Evolutionary conservation across 805 yeast genomes (phyloP).

Genomic region (Lachancea kluyveri): DNA sequence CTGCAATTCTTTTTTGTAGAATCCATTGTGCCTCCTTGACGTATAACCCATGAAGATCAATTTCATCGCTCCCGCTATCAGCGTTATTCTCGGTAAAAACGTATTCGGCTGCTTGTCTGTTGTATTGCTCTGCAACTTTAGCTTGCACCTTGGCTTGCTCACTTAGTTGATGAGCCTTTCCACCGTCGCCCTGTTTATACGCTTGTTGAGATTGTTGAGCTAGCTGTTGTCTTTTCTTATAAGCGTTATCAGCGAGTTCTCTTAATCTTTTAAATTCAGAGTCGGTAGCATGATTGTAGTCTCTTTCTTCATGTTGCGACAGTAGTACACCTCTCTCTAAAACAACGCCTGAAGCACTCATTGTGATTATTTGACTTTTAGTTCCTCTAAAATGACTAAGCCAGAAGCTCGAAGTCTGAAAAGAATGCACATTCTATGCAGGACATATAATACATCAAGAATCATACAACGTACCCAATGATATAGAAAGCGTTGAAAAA

Average conservation of each 20-base stretch:
- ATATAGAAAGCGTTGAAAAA: too few relatives aligned
- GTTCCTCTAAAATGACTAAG: neutral
- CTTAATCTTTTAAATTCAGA: conserved; percentile 57
- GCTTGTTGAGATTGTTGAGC: conserved; percentile 72
- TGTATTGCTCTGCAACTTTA: conserved; percentile 58
- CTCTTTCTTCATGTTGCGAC: conserved; percentile 33
- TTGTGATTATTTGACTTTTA: neutral
- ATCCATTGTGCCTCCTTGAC: conserved; percentile 84
- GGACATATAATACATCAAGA: too few relatives aligned
- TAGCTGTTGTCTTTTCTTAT: conserved; percentile 45
- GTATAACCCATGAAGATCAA: conserved; percentile 87
- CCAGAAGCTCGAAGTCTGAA: neutral
- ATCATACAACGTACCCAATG: too few relatives aligned
- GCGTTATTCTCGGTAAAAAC: conserved; percentile 84
- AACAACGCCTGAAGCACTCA: conserved; percentile 8
- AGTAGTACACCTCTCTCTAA: conserved; percentile 14
- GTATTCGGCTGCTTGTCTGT: conserved; percentile 80
- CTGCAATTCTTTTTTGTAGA: conserved; percentile 65
- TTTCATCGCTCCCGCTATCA: conserved; percentile 79
- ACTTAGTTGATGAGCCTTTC: conserved; percentile 66
- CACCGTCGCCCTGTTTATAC: conserved; percentile 66
- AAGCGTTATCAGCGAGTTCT: conserved; percentile 61
- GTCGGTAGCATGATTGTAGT: conserved; percentile 72
- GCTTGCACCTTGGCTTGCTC: conserved; percentile 57
- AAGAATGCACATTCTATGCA: too few relatives aligned